Conservation (phyloP, 495 filamentous ascomycete species). For the Neurospora terricola region DNA sequence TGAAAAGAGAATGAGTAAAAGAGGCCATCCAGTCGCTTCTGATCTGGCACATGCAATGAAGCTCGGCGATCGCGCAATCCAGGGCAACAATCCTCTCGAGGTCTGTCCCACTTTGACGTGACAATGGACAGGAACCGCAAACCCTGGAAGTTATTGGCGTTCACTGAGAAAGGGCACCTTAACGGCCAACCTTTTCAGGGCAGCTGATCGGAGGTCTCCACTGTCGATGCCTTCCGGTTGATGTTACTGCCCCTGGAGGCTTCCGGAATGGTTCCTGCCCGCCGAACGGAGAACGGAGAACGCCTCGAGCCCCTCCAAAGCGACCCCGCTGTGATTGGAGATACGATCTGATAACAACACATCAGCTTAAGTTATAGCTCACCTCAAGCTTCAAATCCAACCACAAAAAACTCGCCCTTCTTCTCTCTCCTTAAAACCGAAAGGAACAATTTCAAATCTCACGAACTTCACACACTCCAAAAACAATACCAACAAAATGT, state of each 20-base stretch:
- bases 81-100: neutral
- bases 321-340: neutral
- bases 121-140: neutral
- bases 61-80: neutral
- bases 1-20: neutral
- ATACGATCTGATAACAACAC: neutral
- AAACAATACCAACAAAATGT: slow-evolving; percentile 40
- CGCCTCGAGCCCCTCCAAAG: neutral
- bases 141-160: neutral
- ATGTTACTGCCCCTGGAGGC: neutral
- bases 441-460: neutral
- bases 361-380: neutral
- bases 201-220: neutral
- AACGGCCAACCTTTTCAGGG: neutral
- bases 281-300: neutral
- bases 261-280: neutral
- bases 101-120: neutral
- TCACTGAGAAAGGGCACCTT: neutral
- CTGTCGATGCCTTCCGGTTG: neutral
- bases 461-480: neutral
- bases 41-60: neutral
- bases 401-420: neutral
- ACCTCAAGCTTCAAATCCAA: neutral
- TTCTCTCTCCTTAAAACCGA: neutral
- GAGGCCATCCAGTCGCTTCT: neutral